Base-by-base conservation (phyloP, 2,329 filamentous ascomycete species). In the Coniella lustricola region DNA sequence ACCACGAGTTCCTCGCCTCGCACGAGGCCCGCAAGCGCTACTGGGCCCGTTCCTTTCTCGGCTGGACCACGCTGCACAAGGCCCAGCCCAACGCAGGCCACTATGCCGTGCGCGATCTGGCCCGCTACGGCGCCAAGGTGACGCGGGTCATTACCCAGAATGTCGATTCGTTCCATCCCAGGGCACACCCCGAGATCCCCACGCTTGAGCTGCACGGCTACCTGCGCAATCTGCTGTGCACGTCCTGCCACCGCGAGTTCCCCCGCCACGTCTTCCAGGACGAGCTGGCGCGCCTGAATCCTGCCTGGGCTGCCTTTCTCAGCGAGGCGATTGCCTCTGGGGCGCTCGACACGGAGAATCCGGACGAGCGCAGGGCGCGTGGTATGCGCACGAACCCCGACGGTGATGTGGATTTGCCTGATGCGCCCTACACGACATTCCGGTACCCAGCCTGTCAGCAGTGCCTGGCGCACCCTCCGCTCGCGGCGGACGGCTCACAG, bases 31-130 rank as follows among this genome's bases (percentile, higher is more conserved):
- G 93, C 55, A 93, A 96, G 67, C 75, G 93, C 53, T 98, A 98
- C 64, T 98, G 93, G 93, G 91, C 93, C 1, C 74, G 93, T 42
- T 95, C 87, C 62, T 98, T 95, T 65, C 70, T 98, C 17, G 93
- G 93, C 33, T 97, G 90, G 90, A 83, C 87, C 3, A 89, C 81
- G 38, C 71, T 97, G 56, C 72, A 85, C 60, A 84, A 81, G 53
- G 87, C 89, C n/a, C 72, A 70, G 50, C 90, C 91, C 12, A 97
- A 97, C 61, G 69, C 72, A 3, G 83, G 82, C 2, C 93, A 98
- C 68, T 75, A 79, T 62, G 89, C 90, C 2, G 78, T 97, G 49
- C 75, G 79, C 45, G 76, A 84, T 54, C 71, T 97, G 32, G 86
- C 81, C 3, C 67, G 76, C 4, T 70, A 93, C 56, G 90, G 90